Evolutionary conservation across 2,329 filamentous ascomycete species (phyloP).

Genomic region (Xylariales sp.): DNA sequence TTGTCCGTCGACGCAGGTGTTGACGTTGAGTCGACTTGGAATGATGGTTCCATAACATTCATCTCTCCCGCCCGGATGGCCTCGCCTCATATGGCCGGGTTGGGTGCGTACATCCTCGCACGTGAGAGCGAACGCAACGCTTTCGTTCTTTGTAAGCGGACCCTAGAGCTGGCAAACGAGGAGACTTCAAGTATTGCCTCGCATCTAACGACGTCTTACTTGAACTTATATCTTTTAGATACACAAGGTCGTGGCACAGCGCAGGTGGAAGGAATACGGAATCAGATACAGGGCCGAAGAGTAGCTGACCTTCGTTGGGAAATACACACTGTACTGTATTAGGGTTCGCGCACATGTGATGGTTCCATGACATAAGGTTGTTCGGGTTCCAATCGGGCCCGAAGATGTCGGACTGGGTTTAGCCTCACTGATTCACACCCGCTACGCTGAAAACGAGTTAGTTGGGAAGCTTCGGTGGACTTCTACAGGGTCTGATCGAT

Average conservation of each 20-base stretch:
- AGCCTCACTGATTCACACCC: no score
- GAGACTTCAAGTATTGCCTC: conserved; percentile 17
- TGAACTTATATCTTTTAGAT: background rate
- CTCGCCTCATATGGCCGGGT: conserved; percentile 35
- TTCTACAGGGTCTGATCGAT: background rate
- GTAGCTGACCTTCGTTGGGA: no score
- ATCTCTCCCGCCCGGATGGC: conserved; percentile 44
- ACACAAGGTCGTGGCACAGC: background rate
- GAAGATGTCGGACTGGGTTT: no score
- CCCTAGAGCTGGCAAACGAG: conserved; percentile 20
- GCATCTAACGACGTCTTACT: conserved; percentile 18
- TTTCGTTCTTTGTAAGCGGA: conserved; percentile 18
- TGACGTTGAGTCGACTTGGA: no score
- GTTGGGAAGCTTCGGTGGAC: background rate
- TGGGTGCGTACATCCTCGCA: conserved; percentile 40
- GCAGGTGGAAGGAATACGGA: no score
- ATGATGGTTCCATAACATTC: conserved; percentile 29
- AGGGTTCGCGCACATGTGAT: no score
- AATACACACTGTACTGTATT: no score
- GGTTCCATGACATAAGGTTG: no score
- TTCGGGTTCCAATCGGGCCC: no score
- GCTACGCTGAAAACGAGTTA: background rate
- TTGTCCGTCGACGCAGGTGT: no score
- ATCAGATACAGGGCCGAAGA: no score
- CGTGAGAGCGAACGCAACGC: conserved; percentile 38